phyloP scores from a whole-genome alignment of 805 yeast genomes.

The Zygosaccharomyces bailii region DNA sequence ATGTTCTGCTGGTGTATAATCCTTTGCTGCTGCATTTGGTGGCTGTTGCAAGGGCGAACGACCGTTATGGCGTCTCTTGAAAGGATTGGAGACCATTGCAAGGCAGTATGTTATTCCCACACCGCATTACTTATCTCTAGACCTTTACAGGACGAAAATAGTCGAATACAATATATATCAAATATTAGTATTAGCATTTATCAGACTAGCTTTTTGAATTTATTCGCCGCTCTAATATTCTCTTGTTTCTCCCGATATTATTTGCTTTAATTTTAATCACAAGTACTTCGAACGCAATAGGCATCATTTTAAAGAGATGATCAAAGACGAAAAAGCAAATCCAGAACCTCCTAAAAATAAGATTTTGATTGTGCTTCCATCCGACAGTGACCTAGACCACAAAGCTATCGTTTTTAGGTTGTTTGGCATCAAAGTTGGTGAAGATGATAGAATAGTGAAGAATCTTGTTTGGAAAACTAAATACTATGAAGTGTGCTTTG shows the following conservation, averaged over 20 bases:
- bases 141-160: too few relatives aligned
- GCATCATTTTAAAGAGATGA: background rate
- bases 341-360: slow-evolving; percentile 13
- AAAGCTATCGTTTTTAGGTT: slow-evolving; percentile 3
- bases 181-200: background rate
- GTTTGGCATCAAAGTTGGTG: slow-evolving; percentile 6
- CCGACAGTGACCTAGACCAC: background rate
- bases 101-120: background rate
- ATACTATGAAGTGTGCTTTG: slow-evolving; percentile 33
- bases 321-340: background rate
- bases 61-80: background rate
- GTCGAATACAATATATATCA: too few relatives aligned
- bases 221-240: background rate
- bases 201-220: background rate
- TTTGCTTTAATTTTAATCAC: background rate
- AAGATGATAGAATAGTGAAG: slow-evolving; percentile 18
- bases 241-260: slow-evolving; percentile 1
- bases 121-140: background rate
- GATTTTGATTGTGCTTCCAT: slow-evolving; percentile 12
- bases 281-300: background rate
- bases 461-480: slow-evolving; percentile 30
- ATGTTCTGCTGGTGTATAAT: background rate
- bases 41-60: background rate
- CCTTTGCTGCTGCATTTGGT: background rate
- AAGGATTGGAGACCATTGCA: background rate